Percentiles rank a stretch among this genome's conserved stretches.
Conservation (phyloP, 495 filamentous ascomycete genomes). For the Amphirosellinia nigrospora region DNA sequence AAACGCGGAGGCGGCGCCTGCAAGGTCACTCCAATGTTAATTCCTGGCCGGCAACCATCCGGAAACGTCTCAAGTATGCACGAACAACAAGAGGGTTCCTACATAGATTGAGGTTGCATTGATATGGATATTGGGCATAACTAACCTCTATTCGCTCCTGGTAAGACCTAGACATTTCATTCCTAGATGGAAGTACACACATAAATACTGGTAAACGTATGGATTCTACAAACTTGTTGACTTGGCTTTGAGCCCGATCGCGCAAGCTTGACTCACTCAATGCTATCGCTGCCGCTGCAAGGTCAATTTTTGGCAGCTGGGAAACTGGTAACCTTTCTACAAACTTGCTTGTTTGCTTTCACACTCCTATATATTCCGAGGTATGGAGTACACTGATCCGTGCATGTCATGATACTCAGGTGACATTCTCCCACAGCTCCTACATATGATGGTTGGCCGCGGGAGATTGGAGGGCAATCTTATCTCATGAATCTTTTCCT, state of each 20-base stretch:
- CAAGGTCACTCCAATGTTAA: conserved; percentile 11
- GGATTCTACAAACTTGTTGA: background rate
- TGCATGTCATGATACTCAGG: conserved; percentile 17
- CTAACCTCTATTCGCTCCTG: conserved; percentile 1
- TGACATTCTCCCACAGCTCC: conserved; percentile 2
- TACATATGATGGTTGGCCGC: background rate
- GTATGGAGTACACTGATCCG: conserved; percentile 6
- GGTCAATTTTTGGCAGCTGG: background rate
- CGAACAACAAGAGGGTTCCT: conserved; percentile 19
- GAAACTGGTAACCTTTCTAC: conserved; percentile 4
- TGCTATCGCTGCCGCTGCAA: background rate
- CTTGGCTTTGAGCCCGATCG: background rate
- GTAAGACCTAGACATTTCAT: background rate
- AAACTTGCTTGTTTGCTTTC: background rate
- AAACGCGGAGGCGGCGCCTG: conserved; percentile 21
- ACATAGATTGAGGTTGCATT: conserved; percentile 16
- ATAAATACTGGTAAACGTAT: no score
- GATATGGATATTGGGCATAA: conserved; percentile 19
- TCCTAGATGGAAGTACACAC: background rate
- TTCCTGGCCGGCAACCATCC: conserved; percentile 16
- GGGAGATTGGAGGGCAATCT: background rate
- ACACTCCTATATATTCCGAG: background rate
- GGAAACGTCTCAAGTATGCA: conserved; percentile 21
- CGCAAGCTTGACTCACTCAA: conserved; percentile 7
- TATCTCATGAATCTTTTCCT: background rate